phyloP scores from a whole-genome alignment of 345 rosid genomes.

The Dimocarpus longan region DNA sequence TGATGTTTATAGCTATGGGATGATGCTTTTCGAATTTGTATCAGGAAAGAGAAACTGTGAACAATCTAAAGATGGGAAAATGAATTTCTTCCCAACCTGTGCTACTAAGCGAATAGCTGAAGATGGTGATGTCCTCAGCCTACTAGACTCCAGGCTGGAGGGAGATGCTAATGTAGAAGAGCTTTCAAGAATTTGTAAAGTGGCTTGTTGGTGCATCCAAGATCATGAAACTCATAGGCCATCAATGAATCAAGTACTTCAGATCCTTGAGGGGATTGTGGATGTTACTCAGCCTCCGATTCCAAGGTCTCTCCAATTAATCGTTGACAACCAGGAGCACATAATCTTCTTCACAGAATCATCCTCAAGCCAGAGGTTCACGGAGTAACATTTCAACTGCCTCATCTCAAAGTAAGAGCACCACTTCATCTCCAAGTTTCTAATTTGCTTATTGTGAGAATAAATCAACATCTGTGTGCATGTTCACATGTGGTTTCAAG shows the following conservation, averaged over 20 bases:
- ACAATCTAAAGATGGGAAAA: conserved; percentile 46
- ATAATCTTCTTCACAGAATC: conserved; percentile 55
- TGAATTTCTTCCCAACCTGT: conserved; percentile 64
- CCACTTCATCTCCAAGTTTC: conserved; percentile 23
- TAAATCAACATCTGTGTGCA: too few species aligned
- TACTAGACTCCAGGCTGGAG: conserved; percentile 54
- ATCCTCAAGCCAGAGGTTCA: conserved; percentile 45
- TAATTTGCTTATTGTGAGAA: background rate
- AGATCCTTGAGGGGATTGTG: conserved; percentile 73
- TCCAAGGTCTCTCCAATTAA: conserved; percentile 63
- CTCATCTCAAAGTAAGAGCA: conserved; percentile 40
- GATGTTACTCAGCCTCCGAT: conserved; percentile 58
- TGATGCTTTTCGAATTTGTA: too few species aligned
- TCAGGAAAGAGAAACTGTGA: too few species aligned
- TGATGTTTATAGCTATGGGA: too few species aligned
- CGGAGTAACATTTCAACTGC: conserved; percentile 36
- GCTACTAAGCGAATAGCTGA: conserved; percentile 48
- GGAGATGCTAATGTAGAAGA: conserved; percentile 51
- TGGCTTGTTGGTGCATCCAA: conserved; percentile 73
- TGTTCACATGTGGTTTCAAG: too few species aligned
- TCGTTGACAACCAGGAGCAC: conserved; percentile 39
- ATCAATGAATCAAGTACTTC: conserved; percentile 83
- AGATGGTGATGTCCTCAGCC: conserved; percentile 46
- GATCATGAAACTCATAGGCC: conserved; percentile 50
- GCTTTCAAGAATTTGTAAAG: conserved; percentile 59